Conservation (phyloP, 495 filamentous ascomycete genomes). For the Penicillium malachiteum region DNA sequence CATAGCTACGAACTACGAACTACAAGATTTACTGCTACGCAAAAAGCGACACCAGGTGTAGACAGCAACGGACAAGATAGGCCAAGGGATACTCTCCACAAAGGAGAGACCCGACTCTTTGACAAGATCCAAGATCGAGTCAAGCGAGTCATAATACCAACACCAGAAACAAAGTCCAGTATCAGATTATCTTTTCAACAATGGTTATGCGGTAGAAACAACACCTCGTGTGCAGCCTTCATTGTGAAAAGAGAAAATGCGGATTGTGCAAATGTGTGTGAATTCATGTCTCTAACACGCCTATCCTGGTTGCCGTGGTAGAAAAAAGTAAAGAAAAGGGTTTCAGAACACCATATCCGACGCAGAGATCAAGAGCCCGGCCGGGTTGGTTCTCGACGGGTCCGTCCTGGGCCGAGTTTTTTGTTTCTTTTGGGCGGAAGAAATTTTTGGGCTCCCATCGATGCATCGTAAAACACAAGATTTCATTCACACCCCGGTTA, state of each 20-base stretch:
- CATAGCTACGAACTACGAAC: slow-evolving; percentile 1
- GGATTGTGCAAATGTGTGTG: slow-evolving; percentile 36
- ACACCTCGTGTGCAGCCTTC: slow-evolving; percentile 50
- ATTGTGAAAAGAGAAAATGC: slow-evolving; percentile 47
- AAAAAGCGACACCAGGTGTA: slow-evolving; percentile 21
- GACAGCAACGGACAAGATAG: slow-evolving; percentile 32
- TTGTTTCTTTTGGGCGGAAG: slow-evolving; percentile 26
- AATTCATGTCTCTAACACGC: slow-evolving; percentile 49
- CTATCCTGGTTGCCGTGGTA: slow-evolving; percentile 45
- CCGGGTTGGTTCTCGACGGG: slow-evolving; percentile 12
- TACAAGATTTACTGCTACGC: slow-evolving; percentile 23
- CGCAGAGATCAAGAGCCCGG: slow-evolving; percentile 30
- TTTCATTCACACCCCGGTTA: slow-evolving; percentile 22
- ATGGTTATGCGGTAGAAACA: slow-evolving; percentile 50
- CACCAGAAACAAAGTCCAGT: slow-evolving; percentile 11
- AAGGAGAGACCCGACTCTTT: slow-evolving; percentile 23
- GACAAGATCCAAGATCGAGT: slow-evolving; percentile 13
- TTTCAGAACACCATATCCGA: slow-evolving; percentile 31
- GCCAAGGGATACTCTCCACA: slow-evolving; percentile 21
- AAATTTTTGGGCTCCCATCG: slow-evolving; percentile 36
- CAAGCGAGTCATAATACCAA: slow-evolving; percentile 26
- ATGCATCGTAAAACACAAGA: slow-evolving; percentile 44
- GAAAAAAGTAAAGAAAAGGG: slow-evolving; percentile 27
- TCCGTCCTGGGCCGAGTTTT: slow-evolving; percentile 24
- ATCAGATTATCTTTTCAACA: slow-evolving; percentile 41